Evolutionary conservation across 2,329 filamentous ascomycete genomes (phyloP).

Genomic region (Bipolaris cookei): DNA sequence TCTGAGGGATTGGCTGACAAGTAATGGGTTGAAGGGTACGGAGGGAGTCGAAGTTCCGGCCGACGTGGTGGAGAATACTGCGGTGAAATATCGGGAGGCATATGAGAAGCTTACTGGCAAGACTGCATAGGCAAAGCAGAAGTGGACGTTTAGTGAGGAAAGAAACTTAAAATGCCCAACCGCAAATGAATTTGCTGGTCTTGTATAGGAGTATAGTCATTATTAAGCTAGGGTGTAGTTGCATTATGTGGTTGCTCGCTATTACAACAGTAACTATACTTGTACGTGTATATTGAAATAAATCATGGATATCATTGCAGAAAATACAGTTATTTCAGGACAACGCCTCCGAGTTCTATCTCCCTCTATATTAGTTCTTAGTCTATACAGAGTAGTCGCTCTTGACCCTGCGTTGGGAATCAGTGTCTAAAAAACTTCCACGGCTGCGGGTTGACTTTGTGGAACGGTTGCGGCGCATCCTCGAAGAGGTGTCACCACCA

Average conservation of each 20-base stretch:
- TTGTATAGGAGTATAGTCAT: not conserved
- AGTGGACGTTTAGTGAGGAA: not conserved
- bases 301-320: conserved; percentile 31
- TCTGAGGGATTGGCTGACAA: conserved; percentile 80
- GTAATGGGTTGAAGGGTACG: conserved; percentile 75
- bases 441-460: conserved; percentile 51
- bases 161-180: not conserved
- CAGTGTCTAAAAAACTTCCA: conserved; percentile 62
- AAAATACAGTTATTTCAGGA: not conserved
- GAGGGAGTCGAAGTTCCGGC: conserved; percentile 74
- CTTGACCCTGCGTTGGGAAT: conserved; percentile 53
- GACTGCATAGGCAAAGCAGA: conserved; percentile 1
- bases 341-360: not conserved
- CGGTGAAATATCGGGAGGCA: conserved; percentile 75
- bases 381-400: conserved; percentile 16
- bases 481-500: conserved; percentile 51
- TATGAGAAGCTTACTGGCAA: conserved; percentile 71
- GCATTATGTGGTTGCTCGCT: conserved; percentile 3
- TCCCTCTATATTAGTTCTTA: not conserved
- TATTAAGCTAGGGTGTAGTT: not conserved
- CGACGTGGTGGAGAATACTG: conserved; percentile 72
- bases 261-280: conserved; percentile 3
- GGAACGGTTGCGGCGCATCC: conserved; percentile 56
- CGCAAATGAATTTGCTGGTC: not conserved
- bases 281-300: conserved; percentile 16